Conservation (phyloP, 2,329 filamentous ascomycete species). For the Dactylellina sp. region DNA sequence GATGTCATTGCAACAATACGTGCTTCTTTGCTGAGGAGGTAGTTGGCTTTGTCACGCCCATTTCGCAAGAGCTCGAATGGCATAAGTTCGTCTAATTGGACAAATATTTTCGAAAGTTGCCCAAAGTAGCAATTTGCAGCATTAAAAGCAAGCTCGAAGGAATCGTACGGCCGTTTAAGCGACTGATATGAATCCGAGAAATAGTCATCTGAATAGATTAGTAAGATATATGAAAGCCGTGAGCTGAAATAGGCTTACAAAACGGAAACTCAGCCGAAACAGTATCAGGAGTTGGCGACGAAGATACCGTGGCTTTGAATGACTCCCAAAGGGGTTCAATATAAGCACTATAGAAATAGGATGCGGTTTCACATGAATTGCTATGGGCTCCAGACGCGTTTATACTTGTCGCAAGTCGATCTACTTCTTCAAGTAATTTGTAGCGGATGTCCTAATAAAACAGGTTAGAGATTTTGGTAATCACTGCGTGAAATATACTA, state of each 20-base stretch:
- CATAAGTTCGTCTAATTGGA: conserved; percentile 89
- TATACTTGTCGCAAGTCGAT: conserved; percentile 84
- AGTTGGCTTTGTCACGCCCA: conserved; percentile 93
- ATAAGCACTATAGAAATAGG: conserved; percentile 95
- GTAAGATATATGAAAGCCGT: not conserved
- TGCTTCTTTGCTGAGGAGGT: conserved; percentile 94
- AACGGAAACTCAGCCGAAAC: conserved; percentile 35
- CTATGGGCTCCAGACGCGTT: conserved; percentile 92
- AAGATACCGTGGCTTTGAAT: conserved; percentile 73
- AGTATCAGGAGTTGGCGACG: conserved; percentile 66
- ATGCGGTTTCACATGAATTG: conserved; percentile 94
- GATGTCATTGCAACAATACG: conserved; percentile 98
- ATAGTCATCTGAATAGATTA: conserved; percentile 70
- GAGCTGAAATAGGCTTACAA: conserved; percentile 9
- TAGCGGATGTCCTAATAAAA: conserved; percentile 76
- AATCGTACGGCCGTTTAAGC: conserved; percentile 76
- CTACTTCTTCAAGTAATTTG: conserved; percentile 82
- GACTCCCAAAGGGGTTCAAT: conserved; percentile 87
- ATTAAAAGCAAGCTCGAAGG: conserved; percentile 77
- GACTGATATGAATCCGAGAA: conserved; percentile 89
- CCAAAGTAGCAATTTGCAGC: conserved; percentile 85
- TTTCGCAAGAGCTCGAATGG: conserved; percentile 94
- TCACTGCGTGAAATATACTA: not conserved
- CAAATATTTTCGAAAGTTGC: conserved; percentile 90
- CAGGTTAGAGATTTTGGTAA: conserved; percentile 3